Percentiles rank a stretch among this genome's conserved stretches.
Evolutionary conservation across 1,284 basidiomycete genomes (phyloP).

Genomic region (Ceratobasidium sp.): DNA sequence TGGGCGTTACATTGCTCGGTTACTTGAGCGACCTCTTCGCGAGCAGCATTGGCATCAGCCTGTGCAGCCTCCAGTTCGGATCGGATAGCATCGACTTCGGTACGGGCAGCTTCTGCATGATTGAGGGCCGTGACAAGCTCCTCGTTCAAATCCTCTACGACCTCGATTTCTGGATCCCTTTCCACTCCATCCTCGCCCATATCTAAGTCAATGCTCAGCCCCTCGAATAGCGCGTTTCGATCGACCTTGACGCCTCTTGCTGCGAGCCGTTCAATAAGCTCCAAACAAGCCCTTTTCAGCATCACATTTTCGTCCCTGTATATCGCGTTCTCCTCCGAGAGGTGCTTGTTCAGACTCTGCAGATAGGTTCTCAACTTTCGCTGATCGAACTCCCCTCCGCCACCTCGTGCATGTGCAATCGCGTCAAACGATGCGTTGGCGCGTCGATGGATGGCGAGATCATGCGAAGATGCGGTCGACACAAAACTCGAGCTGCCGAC

Average conservation of each 20-base stretch:
- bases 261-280: slow-evolving; percentile 23
- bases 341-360: slow-evolving; percentile 76
- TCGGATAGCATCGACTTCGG: slow-evolving; percentile 4
- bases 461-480: slow-evolving; percentile 83
- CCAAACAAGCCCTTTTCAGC: slow-evolving; percentile 26
- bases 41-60: slow-evolving; percentile 23
- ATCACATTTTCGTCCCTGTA: slow-evolving; percentile 53
- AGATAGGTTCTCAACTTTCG: slow-evolving; percentile 81
- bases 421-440: slow-evolving; percentile 86
- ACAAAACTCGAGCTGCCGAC: slow-evolving; percentile 54
- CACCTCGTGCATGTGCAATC: slow-evolving; percentile 66
- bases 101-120: slow-evolving; percentile 13
- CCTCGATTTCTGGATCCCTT: slow-evolving; percentile 44
- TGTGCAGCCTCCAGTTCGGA: slow-evolving; percentile 28
- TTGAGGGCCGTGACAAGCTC: slow-evolving; percentile 23
- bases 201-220: slow-evolving; percentile 51
- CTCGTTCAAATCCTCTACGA: slow-evolving; percentile 30
- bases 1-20: slow-evolving; percentile 33
- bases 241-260: slow-evolving; percentile 33
- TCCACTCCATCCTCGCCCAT: slow-evolving; percentile 53
- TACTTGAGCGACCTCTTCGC: slow-evolving; percentile 34
- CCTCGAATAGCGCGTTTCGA: slow-evolving; percentile 8
- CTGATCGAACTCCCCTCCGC: slow-evolving; percentile 74
- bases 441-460: slow-evolving; percentile 77
- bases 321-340: slow-evolving; percentile 77